Base-by-base conservation (phyloP, 1,284 basidiomycete genomes). In the Pseudozyma sp. region DNA sequence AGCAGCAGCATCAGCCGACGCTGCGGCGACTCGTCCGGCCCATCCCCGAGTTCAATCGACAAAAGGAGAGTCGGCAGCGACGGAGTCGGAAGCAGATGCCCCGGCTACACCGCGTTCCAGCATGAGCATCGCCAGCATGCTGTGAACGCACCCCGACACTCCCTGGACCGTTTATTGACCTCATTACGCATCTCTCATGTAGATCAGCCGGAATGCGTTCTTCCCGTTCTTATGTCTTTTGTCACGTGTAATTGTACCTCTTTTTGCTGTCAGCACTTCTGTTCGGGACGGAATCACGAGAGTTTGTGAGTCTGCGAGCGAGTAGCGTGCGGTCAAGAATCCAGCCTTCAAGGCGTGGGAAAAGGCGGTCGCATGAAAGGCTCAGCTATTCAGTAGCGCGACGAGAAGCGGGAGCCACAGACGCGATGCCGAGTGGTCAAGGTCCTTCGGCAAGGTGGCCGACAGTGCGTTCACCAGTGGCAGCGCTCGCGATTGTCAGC, bases 51-150 rank as follows among this genome's bases (percentile, higher is more conserved):
- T 61, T 40, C 58, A 58, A 46, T 58, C 59, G 34, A 59, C 57
- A 37, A 68, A 63, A 39, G 37, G 54, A 17, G 59, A 63, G 17
- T 29, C 29, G 35, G 29, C 46, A 6, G 46, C 46, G 31, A 8
- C 29, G 5, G 53, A 60, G 8, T 52, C 55, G 19, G 60, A 69
- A 0, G 43, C 40, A 13, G 61, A 64, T 14, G 57, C 50, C 1
- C 53, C 65, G 2, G 65, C 70, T 13, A 68, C 65, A 14, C 60
- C 65, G 14, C 44, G 62, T 7, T 68, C 62, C 2, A 54, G 51
- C 6, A 68, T 73, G 70, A 73, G 70, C 61, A 73, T 73, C 47
- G 65, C 70, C 16, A 60, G 61, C 45, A 65, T 73, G 65, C 65
- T 72, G 29, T 72, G 30, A 51, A 39, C 39, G 39, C 40, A 58